Evolutionary conservation across 2,329 filamentous ascomycete genomes (phyloP).

Genomic region (Ramichloridium luteum): DNA sequence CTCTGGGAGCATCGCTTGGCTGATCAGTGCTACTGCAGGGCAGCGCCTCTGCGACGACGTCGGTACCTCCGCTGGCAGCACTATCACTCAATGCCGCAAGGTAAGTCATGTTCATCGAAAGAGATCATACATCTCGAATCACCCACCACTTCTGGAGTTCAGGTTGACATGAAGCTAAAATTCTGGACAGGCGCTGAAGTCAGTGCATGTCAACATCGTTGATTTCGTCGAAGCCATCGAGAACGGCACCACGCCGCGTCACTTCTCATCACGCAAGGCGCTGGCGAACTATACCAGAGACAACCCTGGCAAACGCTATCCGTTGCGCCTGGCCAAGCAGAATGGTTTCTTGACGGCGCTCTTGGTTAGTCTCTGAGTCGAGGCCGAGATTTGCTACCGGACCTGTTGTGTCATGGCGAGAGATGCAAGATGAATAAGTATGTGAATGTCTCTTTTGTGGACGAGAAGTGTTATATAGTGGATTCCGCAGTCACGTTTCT

Average conservation of each 20-base stretch:
- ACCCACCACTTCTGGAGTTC: background rate
- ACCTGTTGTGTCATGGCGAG: too few relatives aligned
- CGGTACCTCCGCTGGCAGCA: slow-evolving; percentile 5
- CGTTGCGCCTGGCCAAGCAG: slow-evolving; percentile 12
- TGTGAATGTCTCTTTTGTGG: too few relatives aligned
- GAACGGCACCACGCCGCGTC: slow-evolving; percentile 2
- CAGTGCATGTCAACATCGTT: slow-evolving; percentile 11
- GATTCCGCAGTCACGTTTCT: too few relatives aligned
- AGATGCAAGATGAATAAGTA: too few relatives aligned
- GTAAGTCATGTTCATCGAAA: too few relatives aligned
- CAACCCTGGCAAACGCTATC: slow-evolving; percentile 8
- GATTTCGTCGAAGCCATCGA: slow-evolving; percentile 11
- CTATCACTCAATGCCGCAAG: slow-evolving; percentile 15
- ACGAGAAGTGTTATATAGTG: too few relatives aligned
- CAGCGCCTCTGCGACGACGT: slow-evolving; percentile 14
- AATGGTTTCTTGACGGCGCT: slow-evolving; percentile 9
- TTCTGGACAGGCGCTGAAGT: slow-evolving; percentile 7
- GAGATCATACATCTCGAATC: too few relatives aligned
- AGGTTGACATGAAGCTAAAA: background rate
- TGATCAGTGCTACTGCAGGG: too few relatives aligned
- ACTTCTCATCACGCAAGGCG: slow-evolving; percentile 5
- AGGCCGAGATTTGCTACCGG: too few relatives aligned
- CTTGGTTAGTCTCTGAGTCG: too few relatives aligned
- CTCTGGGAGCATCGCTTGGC: background rate
- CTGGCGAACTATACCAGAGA: slow-evolving; percentile 10